A percentile compares a stretch with the other conserved stretches of the same genome.
phyloP scores from a whole-genome alignment of 805 yeast species.

The Spathaspora boniae region DNA sequence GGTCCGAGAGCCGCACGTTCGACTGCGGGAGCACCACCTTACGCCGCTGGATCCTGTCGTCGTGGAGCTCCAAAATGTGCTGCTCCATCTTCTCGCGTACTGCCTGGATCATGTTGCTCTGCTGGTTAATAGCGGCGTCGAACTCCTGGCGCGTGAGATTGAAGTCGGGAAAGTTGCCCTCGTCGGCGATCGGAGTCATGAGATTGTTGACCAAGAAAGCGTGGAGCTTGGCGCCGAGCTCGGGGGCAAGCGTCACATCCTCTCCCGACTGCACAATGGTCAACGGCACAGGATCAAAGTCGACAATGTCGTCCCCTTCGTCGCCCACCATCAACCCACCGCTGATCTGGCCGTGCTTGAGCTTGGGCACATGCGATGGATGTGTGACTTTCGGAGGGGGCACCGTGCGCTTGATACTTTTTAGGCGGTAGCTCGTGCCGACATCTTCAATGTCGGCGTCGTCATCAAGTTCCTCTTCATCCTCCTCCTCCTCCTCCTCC shows the following conservation, averaged over 20 bases:
- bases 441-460: neutral
- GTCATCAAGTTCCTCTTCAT: slow-evolving; percentile 1
- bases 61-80: slow-evolving; percentile 38
- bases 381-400: slow-evolving; percentile 38
- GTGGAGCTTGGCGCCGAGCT: slow-evolving; percentile 22
- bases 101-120: slow-evolving; percentile 48
- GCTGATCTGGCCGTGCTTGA: slow-evolving; percentile 32
- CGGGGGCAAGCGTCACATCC: slow-evolving; percentile 20
- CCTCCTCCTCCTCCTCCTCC: slow-evolving; percentile 2
- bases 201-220: slow-evolving; percentile 25
- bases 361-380: slow-evolving; percentile 46
- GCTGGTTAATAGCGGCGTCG: slow-evolving; percentile 51
- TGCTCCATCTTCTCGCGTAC: slow-evolving; percentile 36
- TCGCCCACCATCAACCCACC: slow-evolving; percentile 7
- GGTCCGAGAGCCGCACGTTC: slow-evolving; percentile 40
- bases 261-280: slow-evolving; percentile 17
- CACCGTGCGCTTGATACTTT: slow-evolving; percentile 27
- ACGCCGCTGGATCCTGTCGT: slow-evolving; percentile 46
- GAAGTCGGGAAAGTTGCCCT: slow-evolving; percentile 27
- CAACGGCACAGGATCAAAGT: slow-evolving; percentile 27
- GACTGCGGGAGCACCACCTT: slow-evolving; percentile 45
- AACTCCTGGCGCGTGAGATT: slow-evolving; percentile 51
- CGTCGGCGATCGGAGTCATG: slow-evolving; percentile 38
- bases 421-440: slow-evolving; percentile 16
- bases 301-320: slow-evolving; percentile 17